phyloP scores from a whole-genome alignment of 129 eudicot genomes.

The Ambrosia trifida region DNA sequence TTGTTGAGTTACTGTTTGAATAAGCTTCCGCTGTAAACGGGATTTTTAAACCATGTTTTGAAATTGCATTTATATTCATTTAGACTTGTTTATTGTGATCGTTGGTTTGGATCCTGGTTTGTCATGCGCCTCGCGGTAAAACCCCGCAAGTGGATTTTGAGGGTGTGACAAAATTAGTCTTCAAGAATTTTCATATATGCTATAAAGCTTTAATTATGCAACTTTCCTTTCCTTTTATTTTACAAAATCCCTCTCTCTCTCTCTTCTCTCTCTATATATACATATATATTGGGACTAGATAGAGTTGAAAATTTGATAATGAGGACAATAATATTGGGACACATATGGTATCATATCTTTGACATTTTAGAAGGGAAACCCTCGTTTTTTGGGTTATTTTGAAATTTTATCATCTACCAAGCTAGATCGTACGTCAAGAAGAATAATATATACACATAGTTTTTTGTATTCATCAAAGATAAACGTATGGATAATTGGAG shows the following conservation, averaged over 20 bases:
- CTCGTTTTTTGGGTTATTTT: slow-evolving; percentile 39
- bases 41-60: too few species aligned
- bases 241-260: background rate
- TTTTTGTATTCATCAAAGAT: slow-evolving; percentile 28
- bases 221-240: background rate
- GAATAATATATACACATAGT: slow-evolving; percentile 35
- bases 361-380: slow-evolving; percentile 42
- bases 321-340: slow-evolving; percentile 33
- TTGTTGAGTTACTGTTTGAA: too few species aligned
- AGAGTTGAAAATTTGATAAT: slow-evolving; percentile 27
- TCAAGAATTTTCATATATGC: slow-evolving; percentile 25
- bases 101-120: too few species aligned
- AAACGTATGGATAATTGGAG: slow-evolving; percentile 44
- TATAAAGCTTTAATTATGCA: slow-evolving; percentile 28
- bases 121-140: too few species aligned
- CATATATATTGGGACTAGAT: slow-evolving; percentile 13
- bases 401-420: slow-evolving; percentile 37
- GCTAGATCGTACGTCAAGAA: slow-evolving; percentile 36
- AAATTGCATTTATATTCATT: too few species aligned
- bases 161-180: slow-evolving; percentile 20
- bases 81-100: too few species aligned
- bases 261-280: too few species aligned
- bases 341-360: slow-evolving; percentile 26
- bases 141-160: too few species aligned
- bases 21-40: too few species aligned